Percentiles rank a stretch among this genome's conserved stretches.
Evolutionary conservation across 768 basidiomycete species (phyloP).

Genomic region (Chiua virens): DNA sequence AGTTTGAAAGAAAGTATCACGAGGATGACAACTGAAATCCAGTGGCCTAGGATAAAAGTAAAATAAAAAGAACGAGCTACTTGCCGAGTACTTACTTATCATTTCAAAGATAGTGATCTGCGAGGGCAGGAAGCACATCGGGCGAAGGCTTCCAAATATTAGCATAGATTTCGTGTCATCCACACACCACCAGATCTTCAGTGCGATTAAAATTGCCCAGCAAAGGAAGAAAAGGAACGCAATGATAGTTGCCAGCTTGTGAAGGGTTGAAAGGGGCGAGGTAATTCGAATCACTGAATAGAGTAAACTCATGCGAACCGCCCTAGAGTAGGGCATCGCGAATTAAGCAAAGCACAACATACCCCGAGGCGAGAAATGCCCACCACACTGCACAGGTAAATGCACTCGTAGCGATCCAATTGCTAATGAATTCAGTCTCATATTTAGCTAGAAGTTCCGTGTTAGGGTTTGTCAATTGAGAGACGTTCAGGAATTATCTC

Average conservation of each 20-base stretch:
- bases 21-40: neutral
- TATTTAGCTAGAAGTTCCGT: neutral
- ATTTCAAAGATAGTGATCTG: neutral
- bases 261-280: neutral
- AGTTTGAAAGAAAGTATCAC: neutral
- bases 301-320: slow-evolving; percentile 4
- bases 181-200: neutral
- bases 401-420: neutral
- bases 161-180: too few relatives aligned
- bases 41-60: neutral
- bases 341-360: neutral
- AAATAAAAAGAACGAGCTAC: neutral
- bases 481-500: neutral
- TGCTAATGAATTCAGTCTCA: neutral
- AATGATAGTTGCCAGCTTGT: neutral
- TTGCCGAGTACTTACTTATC: neutral
- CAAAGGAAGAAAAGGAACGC: neutral
- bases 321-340: neutral
- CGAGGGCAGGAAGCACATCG: neutral
- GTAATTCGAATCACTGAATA: neutral
- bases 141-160: neutral
- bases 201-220: neutral
- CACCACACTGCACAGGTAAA: neutral
- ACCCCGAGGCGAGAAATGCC: neutral
- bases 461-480: too few relatives aligned